Base-by-base conservation (phyloP, 176 grass and related monocot genomes). In the Carex littledalei region DNA sequence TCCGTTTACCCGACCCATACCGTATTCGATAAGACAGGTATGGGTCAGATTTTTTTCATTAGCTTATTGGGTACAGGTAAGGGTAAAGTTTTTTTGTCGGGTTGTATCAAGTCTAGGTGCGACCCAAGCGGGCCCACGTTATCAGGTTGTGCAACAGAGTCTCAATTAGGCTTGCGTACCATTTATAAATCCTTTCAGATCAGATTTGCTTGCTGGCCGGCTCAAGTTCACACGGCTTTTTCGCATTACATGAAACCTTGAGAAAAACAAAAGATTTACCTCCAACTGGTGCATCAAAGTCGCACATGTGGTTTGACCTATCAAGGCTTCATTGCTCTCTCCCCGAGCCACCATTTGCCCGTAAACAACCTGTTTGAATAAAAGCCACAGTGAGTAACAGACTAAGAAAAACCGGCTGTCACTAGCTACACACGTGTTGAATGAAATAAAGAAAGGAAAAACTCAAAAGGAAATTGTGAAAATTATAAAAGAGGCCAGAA, bases 271-370 rank as follows among this genome's bases (percentile, higher is more conserved):
- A 76, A 55, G 15, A 54, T 65, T 34, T 62, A 97, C 93, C 91
- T 95, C 91, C 71, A 98, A 89, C 52, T 98, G 84, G 63, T 95
- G 96, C 78, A 98, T 88, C 84, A 98, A 88, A 89, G 93, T 91
- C 1, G 90, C 91, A 43, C 96, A 95, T 68, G 93, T 95, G 21
- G 89, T 95, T 85, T 87, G 75, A 78, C 88, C 87, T 80, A 95
- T 76, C 64, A 98, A 93, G 54, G 89, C 87, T 3, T 29, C 3
- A 90, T 98, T 88, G 26, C 84, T 80, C 18, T 84, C 87, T 58
- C 87, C 96, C 32, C 82, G 83, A 65, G 88, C 86, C 63, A 82
- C 95, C 95, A 98, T 98, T 85, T 81, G 5, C 11, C 16, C 63
- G 7, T 26, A 24, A 87, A 89, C 1, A 83, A 85, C 71, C 95